Evolutionary conservation across 805 yeast genomes (phyloP).

Genomic region (Lipomyces lipofer): DNA sequence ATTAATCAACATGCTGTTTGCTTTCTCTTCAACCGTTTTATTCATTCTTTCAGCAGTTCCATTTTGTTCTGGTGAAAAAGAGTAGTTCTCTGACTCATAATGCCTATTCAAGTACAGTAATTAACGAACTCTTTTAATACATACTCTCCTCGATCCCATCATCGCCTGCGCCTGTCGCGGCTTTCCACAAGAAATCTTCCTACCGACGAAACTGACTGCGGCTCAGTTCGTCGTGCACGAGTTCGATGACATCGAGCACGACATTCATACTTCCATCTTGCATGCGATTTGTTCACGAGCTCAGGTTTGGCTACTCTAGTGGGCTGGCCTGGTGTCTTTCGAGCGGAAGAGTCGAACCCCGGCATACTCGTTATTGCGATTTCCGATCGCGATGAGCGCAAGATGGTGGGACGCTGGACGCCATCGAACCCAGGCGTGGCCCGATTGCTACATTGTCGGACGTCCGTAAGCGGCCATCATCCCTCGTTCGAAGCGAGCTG

Average conservation of each 20-base stretch:
- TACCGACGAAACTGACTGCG: slow-evolving; percentile 65
- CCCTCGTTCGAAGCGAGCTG: background rate
- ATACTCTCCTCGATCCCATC: no score
- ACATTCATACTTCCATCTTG: background rate
- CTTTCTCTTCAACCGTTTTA: no score
- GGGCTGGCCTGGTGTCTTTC: background rate
- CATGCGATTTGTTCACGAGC: background rate
- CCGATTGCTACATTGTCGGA: background rate
- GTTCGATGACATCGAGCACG: slow-evolving; percentile 1
- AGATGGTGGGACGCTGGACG: background rate
- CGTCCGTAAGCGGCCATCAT: background rate
- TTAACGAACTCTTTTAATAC: no score
- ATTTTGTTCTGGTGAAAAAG: no score
- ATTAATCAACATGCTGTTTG: no score
- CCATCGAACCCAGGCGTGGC: background rate
- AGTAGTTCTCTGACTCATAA: no score
- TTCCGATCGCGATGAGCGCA: background rate
- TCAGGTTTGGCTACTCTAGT: background rate
- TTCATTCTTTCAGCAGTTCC: no score
- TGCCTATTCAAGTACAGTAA: no score
- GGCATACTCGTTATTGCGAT: background rate
- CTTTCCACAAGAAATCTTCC: slow-evolving; percentile 40
- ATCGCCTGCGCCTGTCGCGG: no score
- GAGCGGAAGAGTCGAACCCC: background rate
- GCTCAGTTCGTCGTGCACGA: slow-evolving; percentile 51